Conservation (phyloP, 768 basidiomycete genomes). For the Leccinum arenicola region DNA sequence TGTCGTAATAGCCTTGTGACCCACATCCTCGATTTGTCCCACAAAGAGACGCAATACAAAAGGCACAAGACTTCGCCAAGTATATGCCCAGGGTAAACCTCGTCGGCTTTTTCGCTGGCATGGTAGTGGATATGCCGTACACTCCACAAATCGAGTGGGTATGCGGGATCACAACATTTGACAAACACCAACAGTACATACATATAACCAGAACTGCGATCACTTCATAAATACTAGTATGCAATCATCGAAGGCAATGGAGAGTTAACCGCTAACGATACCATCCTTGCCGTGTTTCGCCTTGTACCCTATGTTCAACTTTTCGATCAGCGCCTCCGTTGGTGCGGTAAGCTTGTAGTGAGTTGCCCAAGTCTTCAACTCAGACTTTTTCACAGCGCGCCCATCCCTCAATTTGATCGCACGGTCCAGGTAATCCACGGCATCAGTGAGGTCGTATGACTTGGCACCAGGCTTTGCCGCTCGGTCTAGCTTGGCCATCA, state of each 20-base stretch:
- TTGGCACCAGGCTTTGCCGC: slow-evolving; percentile 5
- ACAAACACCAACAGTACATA: background rate
- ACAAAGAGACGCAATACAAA: slow-evolving; percentile 99
- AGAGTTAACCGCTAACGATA: background rate
- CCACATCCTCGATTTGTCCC: slow-evolving; percentile 43
- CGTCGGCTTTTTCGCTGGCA: background rate
- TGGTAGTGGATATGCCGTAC: too few relatives aligned
- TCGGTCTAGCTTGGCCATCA: slow-evolving; percentile 13
- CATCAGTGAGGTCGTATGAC: slow-evolving; percentile 9
- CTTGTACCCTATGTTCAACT: slow-evolving; percentile 1
- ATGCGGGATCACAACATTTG: background rate
- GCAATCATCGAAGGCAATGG: background rate
- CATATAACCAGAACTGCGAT: background rate
- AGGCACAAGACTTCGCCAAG: slow-evolving; percentile 94
- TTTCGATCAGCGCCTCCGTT: background rate
- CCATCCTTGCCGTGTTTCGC: background rate
- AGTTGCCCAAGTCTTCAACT: slow-evolving; percentile 1
- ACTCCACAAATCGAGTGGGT: background rate
- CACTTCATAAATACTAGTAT: background rate
- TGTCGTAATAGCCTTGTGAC: background rate
- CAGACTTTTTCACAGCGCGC: slow-evolving; percentile 4
- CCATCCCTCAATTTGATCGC: slow-evolving; percentile 1
- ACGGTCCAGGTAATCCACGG: slow-evolving; percentile 7
- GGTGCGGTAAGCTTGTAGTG: background rate
- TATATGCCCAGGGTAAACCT: too few relatives aligned